phyloP scores from a whole-genome alignment of 805 yeast species.

The Kodamaea kakaduensis region DNA sequence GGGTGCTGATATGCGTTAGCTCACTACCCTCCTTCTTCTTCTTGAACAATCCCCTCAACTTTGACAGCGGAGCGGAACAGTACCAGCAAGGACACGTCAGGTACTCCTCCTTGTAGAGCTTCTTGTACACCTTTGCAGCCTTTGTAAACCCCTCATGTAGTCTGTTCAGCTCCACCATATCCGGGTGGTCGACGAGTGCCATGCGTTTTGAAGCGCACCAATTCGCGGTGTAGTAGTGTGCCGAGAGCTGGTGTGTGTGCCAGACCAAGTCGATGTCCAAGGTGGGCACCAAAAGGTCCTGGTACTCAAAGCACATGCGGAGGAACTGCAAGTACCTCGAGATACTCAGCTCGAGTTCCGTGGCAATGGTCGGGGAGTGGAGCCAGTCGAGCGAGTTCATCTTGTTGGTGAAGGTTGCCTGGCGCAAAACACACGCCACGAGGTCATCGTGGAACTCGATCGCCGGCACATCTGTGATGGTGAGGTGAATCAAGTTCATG shows the following conservation, averaged over 20 bases:
- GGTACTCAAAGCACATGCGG: conserved; percentile 2
- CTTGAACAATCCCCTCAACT: conserved; percentile 3
- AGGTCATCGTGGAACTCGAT: conserved; percentile 18
- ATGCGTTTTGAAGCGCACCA: conserved; percentile 12
- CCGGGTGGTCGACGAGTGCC: conserved; percentile 9
- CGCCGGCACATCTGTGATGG: neutral
- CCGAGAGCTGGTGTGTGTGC: conserved; percentile 25
- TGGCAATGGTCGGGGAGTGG: conserved; percentile 5
- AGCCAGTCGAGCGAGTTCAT: conserved; percentile 20
- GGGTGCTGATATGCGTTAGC: conserved; percentile 9
- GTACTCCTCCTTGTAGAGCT: conserved; percentile 10
- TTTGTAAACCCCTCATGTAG: conserved; percentile 8
- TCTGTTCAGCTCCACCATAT: conserved; percentile 1
- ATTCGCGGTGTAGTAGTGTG: conserved; percentile 15
- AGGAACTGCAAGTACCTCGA: conserved; percentile 18
- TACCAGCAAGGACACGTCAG: conserved; percentile 11
- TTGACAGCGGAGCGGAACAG: conserved; percentile 5
- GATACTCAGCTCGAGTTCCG: conserved; percentile 12
- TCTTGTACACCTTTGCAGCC: conserved; percentile 11
- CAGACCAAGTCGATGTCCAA: conserved; percentile 26
- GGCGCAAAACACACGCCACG: conserved; percentile 23
- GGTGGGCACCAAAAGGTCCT: conserved; percentile 19
- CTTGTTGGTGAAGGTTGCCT: conserved; percentile 19
- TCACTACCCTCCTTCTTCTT: conserved; percentile 10
- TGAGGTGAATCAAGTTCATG: conserved; percentile 6